Evolutionary conservation across 306 rosid species (phyloP).

Genomic region (Pterocarpus santalinus): DNA sequence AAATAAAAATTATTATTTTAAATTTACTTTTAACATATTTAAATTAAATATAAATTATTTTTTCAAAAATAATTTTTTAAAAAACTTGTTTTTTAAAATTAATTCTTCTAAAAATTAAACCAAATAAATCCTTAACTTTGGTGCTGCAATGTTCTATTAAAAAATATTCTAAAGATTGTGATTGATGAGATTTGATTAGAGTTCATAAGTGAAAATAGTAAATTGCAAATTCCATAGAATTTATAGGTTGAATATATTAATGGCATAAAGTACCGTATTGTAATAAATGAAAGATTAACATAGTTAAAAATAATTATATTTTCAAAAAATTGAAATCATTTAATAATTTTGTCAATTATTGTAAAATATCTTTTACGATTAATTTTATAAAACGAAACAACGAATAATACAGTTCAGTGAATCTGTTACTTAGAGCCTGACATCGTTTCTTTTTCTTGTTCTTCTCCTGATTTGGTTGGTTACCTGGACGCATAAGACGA

Average conservation of each 20-base stretch:
- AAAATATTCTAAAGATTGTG: not conserved
- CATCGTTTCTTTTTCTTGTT: not conserved
- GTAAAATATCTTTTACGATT: not conserved
- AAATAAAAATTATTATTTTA: too few relatives aligned
- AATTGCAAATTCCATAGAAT: too few relatives aligned
- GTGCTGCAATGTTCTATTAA: not conserved
- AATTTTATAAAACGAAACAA: not conserved
- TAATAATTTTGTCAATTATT: too few relatives aligned
- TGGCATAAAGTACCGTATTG: not conserved
- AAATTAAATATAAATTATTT: too few relatives aligned
- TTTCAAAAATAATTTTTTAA: too few relatives aligned
- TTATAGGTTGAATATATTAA: not conserved
- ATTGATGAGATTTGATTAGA: not conserved
- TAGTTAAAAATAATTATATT: too few relatives aligned
- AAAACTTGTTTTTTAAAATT: too few relatives aligned
- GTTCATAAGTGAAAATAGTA: not conserved
- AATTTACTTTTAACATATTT: too few relatives aligned
- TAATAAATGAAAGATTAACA: not conserved
- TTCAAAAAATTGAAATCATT: too few relatives aligned
- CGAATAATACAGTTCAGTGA: not conserved
- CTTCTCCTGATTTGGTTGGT: not conserved
- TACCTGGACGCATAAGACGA: not conserved
- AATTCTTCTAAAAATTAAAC: too few relatives aligned
- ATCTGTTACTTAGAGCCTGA: not conserved
- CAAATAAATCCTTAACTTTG: not conserved